Evolutionary conservation across 768 basidiomycete species (phyloP).

Genomic region (Porphyrellus cyaneotinctus): DNA sequence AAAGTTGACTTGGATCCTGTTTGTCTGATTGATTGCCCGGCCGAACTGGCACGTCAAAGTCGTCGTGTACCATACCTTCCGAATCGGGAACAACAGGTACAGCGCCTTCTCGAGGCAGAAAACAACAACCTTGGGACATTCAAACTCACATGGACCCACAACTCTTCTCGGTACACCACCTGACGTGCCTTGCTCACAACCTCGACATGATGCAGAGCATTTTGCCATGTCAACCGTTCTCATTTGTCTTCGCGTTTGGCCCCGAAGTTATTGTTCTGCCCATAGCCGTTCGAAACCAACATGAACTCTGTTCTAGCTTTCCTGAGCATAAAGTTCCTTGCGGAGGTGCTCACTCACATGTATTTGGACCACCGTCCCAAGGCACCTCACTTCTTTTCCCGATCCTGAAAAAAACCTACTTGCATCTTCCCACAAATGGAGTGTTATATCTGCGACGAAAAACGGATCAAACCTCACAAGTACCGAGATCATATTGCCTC

Average conservation of each 20-base stretch:
- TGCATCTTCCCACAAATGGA: neutral
- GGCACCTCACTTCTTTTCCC: neutral
- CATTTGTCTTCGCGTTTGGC: conserved; percentile 1
- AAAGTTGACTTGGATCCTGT: no score
- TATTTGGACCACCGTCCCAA: neutral
- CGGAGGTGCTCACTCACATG: neutral
- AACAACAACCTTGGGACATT: neutral
- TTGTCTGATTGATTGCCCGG: no score
- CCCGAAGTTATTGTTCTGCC: neutral
- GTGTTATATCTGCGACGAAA: conserved; percentile 16
- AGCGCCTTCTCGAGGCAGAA: no score
- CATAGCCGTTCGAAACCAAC: neutral
- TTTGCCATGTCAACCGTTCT: conserved; percentile 6
- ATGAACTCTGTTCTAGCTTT: neutral
- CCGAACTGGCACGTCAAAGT: no score
- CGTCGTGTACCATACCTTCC: no score
- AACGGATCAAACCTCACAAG: conserved; percentile 11
- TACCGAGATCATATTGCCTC: conserved; percentile 11
- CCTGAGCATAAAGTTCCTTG: neutral
- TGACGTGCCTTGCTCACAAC: neutral
- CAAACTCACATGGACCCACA: conserved; percentile 4
- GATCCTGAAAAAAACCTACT: neutral
- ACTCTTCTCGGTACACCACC: neutral
- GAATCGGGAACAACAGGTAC: neutral
- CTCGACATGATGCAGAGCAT: neutral